These are phyloP conservation scores for Nemania sp. DNA, from an alignment of 2,329 filamentous ascomycete species.

Conservation along the genomic window DNA sequence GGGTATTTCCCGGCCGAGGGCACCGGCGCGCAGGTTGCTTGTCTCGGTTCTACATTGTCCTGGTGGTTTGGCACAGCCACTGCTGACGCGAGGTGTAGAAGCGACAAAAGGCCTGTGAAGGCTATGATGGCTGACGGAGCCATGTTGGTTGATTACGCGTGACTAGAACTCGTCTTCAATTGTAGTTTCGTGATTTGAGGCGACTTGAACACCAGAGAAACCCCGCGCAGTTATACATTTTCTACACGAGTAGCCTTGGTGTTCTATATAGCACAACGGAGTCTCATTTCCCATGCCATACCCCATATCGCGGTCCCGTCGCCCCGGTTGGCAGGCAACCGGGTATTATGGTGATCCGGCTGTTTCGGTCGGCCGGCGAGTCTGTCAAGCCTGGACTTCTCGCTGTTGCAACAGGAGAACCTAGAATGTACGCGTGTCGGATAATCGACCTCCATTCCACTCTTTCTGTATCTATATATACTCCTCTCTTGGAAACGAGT, in stretches of 20 bases:
- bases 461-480: background rate
- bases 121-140: constrained; percentile 10
- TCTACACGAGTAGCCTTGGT: background rate
- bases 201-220: background rate
- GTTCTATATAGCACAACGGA: constrained; percentile 17
- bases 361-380: constrained; percentile 16
- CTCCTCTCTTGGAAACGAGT: background rate
- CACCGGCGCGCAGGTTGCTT: constrained; percentile 44
- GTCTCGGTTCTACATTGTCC: constrained; percentile 11
- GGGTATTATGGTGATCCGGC: constrained; percentile 32
- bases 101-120: constrained; percentile 14
- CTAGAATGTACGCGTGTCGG: background rate
- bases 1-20: constrained; percentile 47
- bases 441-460: background rate
- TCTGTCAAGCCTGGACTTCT: background rate
- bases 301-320: constrained; percentile 22
- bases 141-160: constrained; percentile 12
- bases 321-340: constrained; percentile 17
- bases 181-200: background rate
- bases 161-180: background rate
- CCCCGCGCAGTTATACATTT: background rate
- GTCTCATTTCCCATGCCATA: background rate
- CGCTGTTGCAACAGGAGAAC: background rate
- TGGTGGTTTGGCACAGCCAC: constrained; percentile 8
- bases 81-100: constrained; percentile 13